Evolutionary conservation across 2,329 filamentous ascomycete genomes (phyloP).

Genomic region (Alternaria triticina): DNA sequence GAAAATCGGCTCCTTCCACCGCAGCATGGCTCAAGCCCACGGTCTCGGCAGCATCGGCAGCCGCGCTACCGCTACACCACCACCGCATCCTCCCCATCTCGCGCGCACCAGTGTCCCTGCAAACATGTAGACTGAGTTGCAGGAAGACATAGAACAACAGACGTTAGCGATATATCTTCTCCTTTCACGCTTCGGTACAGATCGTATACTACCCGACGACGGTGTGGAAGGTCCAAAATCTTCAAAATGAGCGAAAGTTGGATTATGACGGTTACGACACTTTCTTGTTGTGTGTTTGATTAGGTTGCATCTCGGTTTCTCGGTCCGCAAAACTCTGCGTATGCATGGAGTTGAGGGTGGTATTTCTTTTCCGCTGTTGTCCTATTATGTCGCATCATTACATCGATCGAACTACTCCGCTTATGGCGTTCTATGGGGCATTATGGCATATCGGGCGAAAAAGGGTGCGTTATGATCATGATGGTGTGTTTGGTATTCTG

Average conservation of each 20-base stretch:
- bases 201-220: background rate
- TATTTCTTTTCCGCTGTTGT: too few species aligned
- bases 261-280: background rate
- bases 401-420: background rate
- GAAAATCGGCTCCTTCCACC: constrained; percentile 56
- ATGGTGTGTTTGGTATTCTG: background rate
- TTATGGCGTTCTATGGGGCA: background rate
- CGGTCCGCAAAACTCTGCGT: background rate
- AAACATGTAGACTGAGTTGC: constrained; percentile 25
- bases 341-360: background rate
- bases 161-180: background rate
- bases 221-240: background rate
- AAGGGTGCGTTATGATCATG: background rate
- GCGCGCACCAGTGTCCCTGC: constrained; percentile 31
- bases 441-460: background rate
- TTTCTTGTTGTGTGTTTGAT: background rate
- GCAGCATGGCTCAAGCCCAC: constrained; percentile 41
- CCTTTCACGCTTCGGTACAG: background rate
- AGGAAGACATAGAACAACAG: background rate
- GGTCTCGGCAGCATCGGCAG: constrained; percentile 24
- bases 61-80: constrained; percentile 22
- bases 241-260: background rate
- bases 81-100: constrained; percentile 12
- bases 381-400: background rate
- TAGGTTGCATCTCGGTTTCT: background rate